Evolutionary conservation across 192 early-diverging fungal species (phyloP), one percentile per base, ranked within the genome.

Genomic region (Jimgerdemannia flammicorona): DNA sequence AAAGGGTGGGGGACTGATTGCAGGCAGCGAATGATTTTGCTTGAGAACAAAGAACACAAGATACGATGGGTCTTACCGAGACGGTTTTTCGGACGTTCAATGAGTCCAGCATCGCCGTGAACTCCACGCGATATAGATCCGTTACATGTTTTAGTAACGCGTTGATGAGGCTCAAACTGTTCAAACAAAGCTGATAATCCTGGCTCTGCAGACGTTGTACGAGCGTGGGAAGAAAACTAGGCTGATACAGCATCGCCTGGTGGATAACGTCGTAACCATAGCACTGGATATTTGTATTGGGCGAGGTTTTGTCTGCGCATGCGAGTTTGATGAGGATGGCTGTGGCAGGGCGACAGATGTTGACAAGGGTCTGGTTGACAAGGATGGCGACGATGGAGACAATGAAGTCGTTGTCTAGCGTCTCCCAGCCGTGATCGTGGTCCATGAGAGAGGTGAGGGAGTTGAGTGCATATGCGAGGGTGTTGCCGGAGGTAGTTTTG

Each of bases 291-390:
- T 79, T 44, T 69, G 82, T 67, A 41, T 79, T 79, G 3, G 64
- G 59, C 42, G 59, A 40, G 69, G 75, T 39, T 72, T 71, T 77
- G 70, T 84, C 81, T 14, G 87, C 81, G 39, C 74, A 76, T 3
- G 88, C 85, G 11, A 93, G 74, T 73, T 92, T 91, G 70, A 90
- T 89, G 40, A 93, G 80, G 43, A 93, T 87, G 0, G 89, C 89
- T 0, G 91, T 93, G 3, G 92, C 91, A 11, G 92, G 92, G 3
- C 92, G 80, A 72, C 90, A 87, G 71, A 93, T 88, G 64, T 89
- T 93, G 6, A 91, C 90, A 14, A 92, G 85, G 18, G 85, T 85
- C 81, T 93, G 85, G 20, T 84, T 79, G 14, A 92, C 88, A 63
- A 92, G 79, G 44, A 93, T 89, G 43, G 72, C 76, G 43, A 78